Evolutionary conservation across 768 basidiomycete genomes (phyloP), one percentile per base, ranked within the genome.

Genomic region (Pisolithus sp.): DNA sequence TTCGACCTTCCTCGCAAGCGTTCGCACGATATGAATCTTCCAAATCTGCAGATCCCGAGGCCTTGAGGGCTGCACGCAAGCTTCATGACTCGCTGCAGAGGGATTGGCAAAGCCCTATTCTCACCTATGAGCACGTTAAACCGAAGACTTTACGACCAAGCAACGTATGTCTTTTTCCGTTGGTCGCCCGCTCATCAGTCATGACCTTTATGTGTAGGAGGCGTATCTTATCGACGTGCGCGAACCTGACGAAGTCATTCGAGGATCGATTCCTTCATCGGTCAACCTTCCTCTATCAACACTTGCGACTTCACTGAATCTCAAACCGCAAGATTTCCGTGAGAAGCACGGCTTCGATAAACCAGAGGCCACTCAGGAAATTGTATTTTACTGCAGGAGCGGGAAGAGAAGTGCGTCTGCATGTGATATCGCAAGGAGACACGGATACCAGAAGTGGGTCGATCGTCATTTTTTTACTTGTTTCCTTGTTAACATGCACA

Each of bases 341-440:
- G 70, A 74, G 34, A 80, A 77, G 54, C 79, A 82, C 57, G 85
- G 89, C 4, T 93, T 89, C 61, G 75, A 83, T 38, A 89, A 89
- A 66, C 90, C 89, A 12, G 69, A 63, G 54, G 77, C 72, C 57
- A 66, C 74, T 50, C 88, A 94, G 61, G 85, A 89, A 60, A 70
- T 96, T 31, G 81, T 86, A 28, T 93, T 94, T 66, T 95, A 93
- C 70, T 97, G 94, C 68, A 77, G 93, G 45, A 91, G 90, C 50
- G 94, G 94, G 10, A 82, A 81, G 67, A 78, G 94, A 45, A 89
- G 89, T 54, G 74, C 85, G 3, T 81, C 85, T 10, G 94, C 94
- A 2, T 76, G 85, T 50, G 90, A 95, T 62, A 76, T 89, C 40
- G 89, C 91, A 0, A 83, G 81, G 60, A 72, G 87, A 55, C 86